Conservation (phyloP, 768 basidiomycete species). For the Crucibulum laeve region DNA sequence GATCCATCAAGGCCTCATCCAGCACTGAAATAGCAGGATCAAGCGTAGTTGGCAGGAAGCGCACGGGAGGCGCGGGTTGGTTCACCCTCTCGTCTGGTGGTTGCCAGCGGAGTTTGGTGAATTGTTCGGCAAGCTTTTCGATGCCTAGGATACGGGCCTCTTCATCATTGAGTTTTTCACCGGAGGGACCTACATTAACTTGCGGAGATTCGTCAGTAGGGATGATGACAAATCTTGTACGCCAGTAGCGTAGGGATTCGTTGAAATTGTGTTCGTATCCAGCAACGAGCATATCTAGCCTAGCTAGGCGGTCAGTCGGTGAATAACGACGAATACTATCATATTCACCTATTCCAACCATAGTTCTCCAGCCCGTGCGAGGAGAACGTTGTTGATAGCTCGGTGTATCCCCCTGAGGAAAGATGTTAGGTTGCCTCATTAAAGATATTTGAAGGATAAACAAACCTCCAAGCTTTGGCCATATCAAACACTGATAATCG, state of each 20-base stretch:
- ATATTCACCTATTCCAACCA: conserved; percentile 75
- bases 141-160: conserved; percentile 88
- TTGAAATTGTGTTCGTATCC: conserved; percentile 79
- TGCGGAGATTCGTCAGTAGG: conserved; percentile 73
- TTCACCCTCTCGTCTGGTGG: conserved; percentile 49
- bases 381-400: conserved; percentile 67
- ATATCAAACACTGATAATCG: conserved; percentile 86
- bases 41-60: conserved; percentile 81
- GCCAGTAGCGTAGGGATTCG: conserved; percentile 87
- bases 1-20: conserved; percentile 75
- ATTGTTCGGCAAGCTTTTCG: conserved; percentile 85
- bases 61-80: conserved; percentile 52
- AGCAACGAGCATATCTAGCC: conserved; percentile 81
- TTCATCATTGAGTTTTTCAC: conserved; percentile 79
- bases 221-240: conserved; percentile 90
- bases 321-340: neutral
- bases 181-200: conserved; percentile 50
- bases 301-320: conserved; percentile 20
- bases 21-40: conserved; percentile 76
- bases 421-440: neutral
- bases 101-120: conserved; percentile 82
- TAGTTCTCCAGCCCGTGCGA: conserved; percentile 80
- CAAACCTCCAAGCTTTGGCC: conserved; percentile 79
- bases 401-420: conserved; percentile 66
- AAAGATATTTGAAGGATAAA: neutral